Conservation (phyloP, 768 basidiomycete genomes). For the Tricholoma sp. region DNA sequence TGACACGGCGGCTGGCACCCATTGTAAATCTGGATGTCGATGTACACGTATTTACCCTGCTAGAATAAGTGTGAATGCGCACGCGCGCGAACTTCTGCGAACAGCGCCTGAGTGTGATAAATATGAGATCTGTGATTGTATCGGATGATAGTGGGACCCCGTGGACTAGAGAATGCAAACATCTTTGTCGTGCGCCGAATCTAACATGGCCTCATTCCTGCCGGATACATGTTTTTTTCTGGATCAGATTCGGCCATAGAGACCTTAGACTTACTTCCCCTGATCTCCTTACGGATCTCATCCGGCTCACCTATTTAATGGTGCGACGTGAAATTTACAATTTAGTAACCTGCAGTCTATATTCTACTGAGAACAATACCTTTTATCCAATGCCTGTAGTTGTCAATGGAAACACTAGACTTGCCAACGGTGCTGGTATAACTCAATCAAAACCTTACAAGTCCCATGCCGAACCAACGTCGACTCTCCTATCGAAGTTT, state of each 20-base stretch:
- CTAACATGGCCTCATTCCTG: neutral
- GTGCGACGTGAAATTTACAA: constrained; percentile 2
- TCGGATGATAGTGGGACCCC: neutral
- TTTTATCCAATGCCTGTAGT: constrained; percentile 23
- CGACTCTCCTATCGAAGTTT: constrained; percentile 31
- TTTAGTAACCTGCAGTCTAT: too few relatives aligned
- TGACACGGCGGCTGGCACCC: too few relatives aligned
- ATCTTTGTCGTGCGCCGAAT: neutral
- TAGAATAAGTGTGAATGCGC: too few relatives aligned
- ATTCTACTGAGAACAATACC: too few relatives aligned
- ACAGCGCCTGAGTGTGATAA: too few relatives aligned
- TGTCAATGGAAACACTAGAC: constrained; percentile 14
- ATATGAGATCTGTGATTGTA: too few relatives aligned
- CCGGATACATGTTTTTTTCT: neutral
- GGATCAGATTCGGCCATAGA: neutral
- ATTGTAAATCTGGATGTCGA: too few relatives aligned
- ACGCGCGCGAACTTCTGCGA: too few relatives aligned
- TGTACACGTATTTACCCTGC: too few relatives aligned
- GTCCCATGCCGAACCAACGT: neutral
- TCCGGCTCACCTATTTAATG: constrained; percentile 16
- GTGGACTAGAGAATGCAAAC: neutral
- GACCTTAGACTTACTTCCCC: neutral
- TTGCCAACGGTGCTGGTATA: constrained; percentile 4
- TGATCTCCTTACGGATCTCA: constrained; percentile 12
- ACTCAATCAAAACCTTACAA: neutral